Percentiles rank a stretch among this genome's conserved stretches.
These are phyloP conservation scores for Betula pendula DNA, from an alignment of 306 rosid species.

Conservation along the genomic window DNA sequence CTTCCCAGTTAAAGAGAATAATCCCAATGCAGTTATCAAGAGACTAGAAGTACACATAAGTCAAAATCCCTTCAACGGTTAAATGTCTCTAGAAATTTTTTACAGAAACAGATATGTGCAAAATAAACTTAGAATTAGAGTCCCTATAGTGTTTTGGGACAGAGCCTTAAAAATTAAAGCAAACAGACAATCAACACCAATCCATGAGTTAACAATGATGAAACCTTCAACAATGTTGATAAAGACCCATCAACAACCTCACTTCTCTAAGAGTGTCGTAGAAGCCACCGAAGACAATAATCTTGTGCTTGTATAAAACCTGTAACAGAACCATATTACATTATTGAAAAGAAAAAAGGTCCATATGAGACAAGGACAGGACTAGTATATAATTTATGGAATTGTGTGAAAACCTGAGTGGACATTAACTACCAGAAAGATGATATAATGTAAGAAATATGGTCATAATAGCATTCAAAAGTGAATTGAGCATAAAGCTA, in stretches of 20 bases:
- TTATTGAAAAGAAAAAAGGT: conserved; percentile 7
- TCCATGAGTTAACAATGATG: conserved; percentile 10
- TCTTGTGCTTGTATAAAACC: conserved; percentile 97
- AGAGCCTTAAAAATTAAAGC: background rate
- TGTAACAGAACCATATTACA: conserved; percentile 43
- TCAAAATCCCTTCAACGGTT: background rate
- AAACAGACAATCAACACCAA: background rate
- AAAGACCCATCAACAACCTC: conserved; percentile 67
- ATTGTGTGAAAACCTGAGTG: background rate
- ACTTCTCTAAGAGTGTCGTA: conserved; percentile 98
- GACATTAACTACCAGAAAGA: background rate
- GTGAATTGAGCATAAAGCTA: background rate
- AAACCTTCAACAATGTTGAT: conserved; percentile 14
- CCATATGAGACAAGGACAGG: conserved; percentile 3
- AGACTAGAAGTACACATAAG: background rate
- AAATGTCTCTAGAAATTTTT: background rate
- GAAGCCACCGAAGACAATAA: conserved; percentile 96
- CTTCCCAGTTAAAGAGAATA: background rate
- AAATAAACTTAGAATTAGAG: background rate
- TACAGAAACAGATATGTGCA: background rate
- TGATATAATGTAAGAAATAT: background rate
- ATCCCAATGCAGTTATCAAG: background rate
- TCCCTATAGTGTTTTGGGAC: background rate
- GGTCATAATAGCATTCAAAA: background rate
- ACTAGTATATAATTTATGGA: background rate